Evolutionary conservation across 1,139 yeast species (phyloP), one percentile per base, ranked within the genome.

Genomic region (Zygoascus sp.): DNA sequence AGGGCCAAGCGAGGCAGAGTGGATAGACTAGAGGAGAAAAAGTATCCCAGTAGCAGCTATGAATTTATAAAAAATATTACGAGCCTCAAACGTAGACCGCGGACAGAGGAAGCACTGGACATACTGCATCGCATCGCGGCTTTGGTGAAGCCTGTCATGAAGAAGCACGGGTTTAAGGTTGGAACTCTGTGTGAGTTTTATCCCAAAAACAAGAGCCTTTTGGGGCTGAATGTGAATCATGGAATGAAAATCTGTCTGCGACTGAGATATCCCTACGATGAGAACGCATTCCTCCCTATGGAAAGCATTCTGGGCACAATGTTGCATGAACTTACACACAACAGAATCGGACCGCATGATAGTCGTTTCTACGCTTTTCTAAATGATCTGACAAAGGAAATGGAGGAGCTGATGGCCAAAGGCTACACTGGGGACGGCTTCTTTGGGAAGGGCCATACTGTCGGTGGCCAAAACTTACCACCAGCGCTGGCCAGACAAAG

Each of bases 311-410:
- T 90, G 13, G 96, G 90, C 0, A 88, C 96, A 0, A 77, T 89
- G 79, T 69, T 92, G 9, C 98, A 92, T 63, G 98, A 92, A 62
- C 69, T 92, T 40, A 78, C 89, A 1, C 98, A 92, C 61, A 90
- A 88, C 62, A 61, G 74, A 23, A 70, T 70, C 58, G 96, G 96
- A 0, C 83, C 95, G 0, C 98, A 92, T 61, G 84, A 92, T 65
- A 77, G 70, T 16, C 68, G 67, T 52, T 92, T 92, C 61, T 87
- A 87, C 60, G 69, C 69, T 45, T 75, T 75, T 47, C 64, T 88
- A 56, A 90, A 84, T 47, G 79, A 76, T 50, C 69, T 86, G 46
- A 76, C 75, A 51, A 69, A 66, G 1, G 77, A 84, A 51, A 83
- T 76, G 60, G 80, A 81, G 58, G 73, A 72, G 19, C 63, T 81